phyloP scores from a whole-genome alignment of 179 eudicot genomes.

The Vitellaria paradoxa region DNA sequence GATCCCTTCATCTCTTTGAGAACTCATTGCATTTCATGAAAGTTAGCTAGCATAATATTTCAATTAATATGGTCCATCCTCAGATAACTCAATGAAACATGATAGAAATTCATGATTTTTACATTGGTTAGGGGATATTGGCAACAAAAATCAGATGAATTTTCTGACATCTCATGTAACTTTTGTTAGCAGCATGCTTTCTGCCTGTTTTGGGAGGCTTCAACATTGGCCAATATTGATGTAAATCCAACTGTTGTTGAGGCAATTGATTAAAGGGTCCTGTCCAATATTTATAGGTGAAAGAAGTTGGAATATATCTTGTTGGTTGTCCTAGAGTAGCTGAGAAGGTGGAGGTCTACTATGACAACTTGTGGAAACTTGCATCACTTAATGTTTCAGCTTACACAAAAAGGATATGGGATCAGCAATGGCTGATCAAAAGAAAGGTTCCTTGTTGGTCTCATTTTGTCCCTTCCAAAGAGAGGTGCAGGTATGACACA shows the following conservation, averaged over 20 bases:
- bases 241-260: neutral
- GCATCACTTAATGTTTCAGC: slow-evolving; percentile 58
- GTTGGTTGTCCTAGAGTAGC: slow-evolving; percentile 65
- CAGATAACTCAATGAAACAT: neutral
- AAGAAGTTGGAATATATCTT: slow-evolving; percentile 81
- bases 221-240: neutral
- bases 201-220: neutral
- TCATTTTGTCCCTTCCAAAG: slow-evolving; percentile 49
- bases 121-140: too few relatives aligned
- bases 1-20: neutral
- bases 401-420: slow-evolving; percentile 58
- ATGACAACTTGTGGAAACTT: slow-evolving; percentile 77
- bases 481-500: slow-evolving; percentile 67
- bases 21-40: neutral
- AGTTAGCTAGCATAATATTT: neutral
- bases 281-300: slow-evolving; percentile 45
- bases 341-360: slow-evolving; percentile 55
- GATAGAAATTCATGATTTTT: neutral
- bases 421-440: slow-evolving; percentile 66
- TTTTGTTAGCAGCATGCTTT: neutral
- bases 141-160: neutral
- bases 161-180: neutral
- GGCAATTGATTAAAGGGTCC: neutral
- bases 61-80: neutral
- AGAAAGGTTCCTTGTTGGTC: slow-evolving; percentile 97